A percentile compares a stretch with the other conserved stretches of the same genome.
Evolutionary conservation across 2,329 filamentous ascomycete genomes (phyloP).

Genomic region (Diaporthe citri): DNA sequence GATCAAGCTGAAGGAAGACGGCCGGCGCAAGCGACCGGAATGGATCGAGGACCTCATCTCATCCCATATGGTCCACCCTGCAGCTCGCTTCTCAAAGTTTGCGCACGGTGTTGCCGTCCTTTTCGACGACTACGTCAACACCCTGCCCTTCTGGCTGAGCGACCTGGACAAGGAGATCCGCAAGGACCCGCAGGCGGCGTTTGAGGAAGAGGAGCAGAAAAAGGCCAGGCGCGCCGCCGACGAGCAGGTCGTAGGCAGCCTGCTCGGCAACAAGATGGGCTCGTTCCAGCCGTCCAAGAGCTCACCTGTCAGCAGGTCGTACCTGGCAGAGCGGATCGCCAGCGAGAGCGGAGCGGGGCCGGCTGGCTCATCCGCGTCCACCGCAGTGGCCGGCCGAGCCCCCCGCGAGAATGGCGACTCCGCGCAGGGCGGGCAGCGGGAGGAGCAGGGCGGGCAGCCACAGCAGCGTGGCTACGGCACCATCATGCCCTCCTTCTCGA

Average conservation of each 20-base stretch:
- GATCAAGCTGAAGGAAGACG: conserved; percentile 84
- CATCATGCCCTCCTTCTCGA: conserved; percentile 84
- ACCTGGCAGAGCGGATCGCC: conserved; percentile 66
- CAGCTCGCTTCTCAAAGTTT: conserved; percentile 95
- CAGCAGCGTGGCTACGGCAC: conserved; percentile 61
- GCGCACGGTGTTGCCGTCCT: conserved; percentile 91
- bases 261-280: conserved; percentile 73
- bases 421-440: conserved; percentile 30
- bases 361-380: conserved; percentile 33
- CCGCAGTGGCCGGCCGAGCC: conserved; percentile 29
- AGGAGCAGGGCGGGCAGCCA: conserved; percentile 39
- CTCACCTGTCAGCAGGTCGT: conserved; percentile 78
- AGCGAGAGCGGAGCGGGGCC: conserved; percentile 42
- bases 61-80: conserved; percentile 91
- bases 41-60: conserved; percentile 95
- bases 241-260: conserved; percentile 88
- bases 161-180: conserved; percentile 94
- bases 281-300: conserved; percentile 72
- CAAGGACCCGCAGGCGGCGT: conserved; percentile 89
- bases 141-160: conserved; percentile 94
- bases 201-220: conserved; percentile 90
- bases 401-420: conserved; percentile 23
- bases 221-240: conserved; percentile 86
- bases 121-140: conserved; percentile 97
- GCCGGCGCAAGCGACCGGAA: conserved; percentile 75